Evolutionary conservation across 176 grass and related monocot genomes (phyloP).

Genomic region (Alopecurus myosuroides): DNA sequence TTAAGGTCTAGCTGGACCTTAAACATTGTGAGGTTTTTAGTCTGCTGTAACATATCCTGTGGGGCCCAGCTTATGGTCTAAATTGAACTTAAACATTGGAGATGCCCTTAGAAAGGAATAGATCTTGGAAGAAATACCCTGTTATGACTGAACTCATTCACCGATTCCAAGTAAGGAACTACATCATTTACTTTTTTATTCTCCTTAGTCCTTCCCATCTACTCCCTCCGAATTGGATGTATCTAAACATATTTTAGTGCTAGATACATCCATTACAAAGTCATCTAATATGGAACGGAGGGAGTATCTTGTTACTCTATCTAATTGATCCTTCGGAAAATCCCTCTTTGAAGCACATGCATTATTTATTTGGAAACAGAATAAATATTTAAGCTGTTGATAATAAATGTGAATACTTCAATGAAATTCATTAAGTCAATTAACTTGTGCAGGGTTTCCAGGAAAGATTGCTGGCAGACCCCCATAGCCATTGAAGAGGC

Average conservation of each 20-base stretch:
- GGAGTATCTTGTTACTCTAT: not conserved
- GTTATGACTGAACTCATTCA: slow-evolving; percentile 77
- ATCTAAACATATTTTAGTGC: no score
- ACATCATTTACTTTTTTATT: not conserved
- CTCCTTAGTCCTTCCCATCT: not conserved
- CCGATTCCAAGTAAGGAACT: slow-evolving; percentile 72
- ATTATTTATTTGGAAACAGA: not conserved
- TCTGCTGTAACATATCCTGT: no score
- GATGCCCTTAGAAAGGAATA: slow-evolving; percentile 88
- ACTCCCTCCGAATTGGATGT: no score
- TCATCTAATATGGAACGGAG: no score
- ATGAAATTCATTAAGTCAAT: not conserved
- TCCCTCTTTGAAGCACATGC: not conserved
- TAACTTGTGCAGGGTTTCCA: slow-evolving; percentile 71
- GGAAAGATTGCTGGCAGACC: slow-evolving; percentile 92
- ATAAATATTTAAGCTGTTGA: not conserved
- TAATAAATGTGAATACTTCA: not conserved
- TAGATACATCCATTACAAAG: no score
- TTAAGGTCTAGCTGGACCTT: no score
- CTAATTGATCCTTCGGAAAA: slow-evolving; percentile 2
- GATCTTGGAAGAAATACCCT: slow-evolving; percentile 96
- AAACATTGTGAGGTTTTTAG: no score
- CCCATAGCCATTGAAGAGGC: slow-evolving; percentile 96
- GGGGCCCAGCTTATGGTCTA: no score
- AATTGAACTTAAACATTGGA: no score